These are phyloP conservation scores for Trichocladium antarcticum DNA, from an alignment of 495 filamentous ascomycete species.

Conservation along the genomic window DNA sequence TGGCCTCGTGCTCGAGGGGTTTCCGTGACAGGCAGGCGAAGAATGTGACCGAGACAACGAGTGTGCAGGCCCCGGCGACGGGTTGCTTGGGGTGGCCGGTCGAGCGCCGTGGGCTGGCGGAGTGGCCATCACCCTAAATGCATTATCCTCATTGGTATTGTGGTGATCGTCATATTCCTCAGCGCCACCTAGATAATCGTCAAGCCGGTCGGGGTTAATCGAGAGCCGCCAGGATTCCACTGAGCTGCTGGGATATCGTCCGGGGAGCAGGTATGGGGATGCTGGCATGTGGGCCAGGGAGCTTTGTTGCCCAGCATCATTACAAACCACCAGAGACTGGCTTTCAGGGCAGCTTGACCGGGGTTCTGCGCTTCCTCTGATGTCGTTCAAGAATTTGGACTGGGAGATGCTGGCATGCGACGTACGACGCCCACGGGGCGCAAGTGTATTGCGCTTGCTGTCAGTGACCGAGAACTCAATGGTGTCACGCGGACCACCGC, in stretches of 20 bases:
- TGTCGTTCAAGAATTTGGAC: background rate
- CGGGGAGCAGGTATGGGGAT: slow-evolving; percentile 25
- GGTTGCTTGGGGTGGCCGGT: background rate
- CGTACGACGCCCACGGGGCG: slow-evolving; percentile 4
- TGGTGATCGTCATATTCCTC: slow-evolving; percentile 7
- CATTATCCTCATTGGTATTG: slow-evolving; percentile 2
- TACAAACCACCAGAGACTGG: slow-evolving; percentile 1
- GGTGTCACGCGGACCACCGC: slow-evolving; percentile 32
- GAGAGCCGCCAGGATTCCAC: slow-evolving; percentile 32
- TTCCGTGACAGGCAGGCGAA: slow-evolving; percentile 11
- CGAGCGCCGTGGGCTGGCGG: background rate
- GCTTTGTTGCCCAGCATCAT: slow-evolving; percentile 6
- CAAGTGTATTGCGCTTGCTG: too few relatives aligned
- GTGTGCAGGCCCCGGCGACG: slow-evolving; percentile 5
- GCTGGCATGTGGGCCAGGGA: slow-evolving; percentile 22
- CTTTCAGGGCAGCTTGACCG: slow-evolving; percentile 20
- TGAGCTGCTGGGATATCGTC: slow-evolving; percentile 23
- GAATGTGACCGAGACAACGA: slow-evolving; percentile 12
- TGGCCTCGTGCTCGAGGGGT: slow-evolving; percentile 9
- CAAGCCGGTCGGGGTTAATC: slow-evolving; percentile 28
- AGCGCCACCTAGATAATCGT: slow-evolving; percentile 10
- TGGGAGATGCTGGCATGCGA: background rate
- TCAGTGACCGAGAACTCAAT: slow-evolving; percentile 30
- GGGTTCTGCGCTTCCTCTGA: slow-evolving; percentile 10
- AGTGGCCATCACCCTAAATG: background rate